Conservation (phyloP, 768 basidiomycete genomes). For the Collybiopsis luxurians region DNA sequence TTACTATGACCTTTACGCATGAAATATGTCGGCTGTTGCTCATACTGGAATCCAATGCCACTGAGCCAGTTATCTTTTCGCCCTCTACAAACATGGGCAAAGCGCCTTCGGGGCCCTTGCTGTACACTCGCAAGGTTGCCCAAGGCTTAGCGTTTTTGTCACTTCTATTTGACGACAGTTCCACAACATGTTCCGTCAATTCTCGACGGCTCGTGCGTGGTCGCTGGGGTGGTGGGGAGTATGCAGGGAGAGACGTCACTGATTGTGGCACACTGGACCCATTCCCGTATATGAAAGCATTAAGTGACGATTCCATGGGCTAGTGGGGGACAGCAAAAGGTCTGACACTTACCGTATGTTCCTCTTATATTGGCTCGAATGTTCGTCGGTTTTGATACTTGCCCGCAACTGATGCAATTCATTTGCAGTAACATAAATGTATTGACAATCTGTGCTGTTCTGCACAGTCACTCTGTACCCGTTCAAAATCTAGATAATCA, state of each 20-base stretch:
- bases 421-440: not conserved
- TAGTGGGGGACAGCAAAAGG: not conserved
- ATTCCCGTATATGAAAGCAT: not conserved
- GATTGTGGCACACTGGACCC: not conserved
- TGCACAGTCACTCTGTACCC: not conserved
- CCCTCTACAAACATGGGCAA: slow-evolving; percentile 35
- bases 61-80: slow-evolving; percentile 29
- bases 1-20: slow-evolving; percentile 46
- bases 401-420: not conserved
- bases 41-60: slow-evolving; percentile 25
- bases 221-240: not conserved
- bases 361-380: not conserved
- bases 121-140: slow-evolving; percentile 45
- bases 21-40: slow-evolving; percentile 43
- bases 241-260: slow-evolving; percentile 4
- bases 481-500: not conserved
- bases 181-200: slow-evolving; percentile 1
- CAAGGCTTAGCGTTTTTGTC: slow-evolving; percentile 21
- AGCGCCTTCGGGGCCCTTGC: slow-evolving; percentile 36
- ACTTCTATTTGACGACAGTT: not conserved
- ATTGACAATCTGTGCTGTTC: no score
- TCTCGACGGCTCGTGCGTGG: not conserved
- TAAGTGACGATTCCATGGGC: not conserved
- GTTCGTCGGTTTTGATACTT: not conserved
- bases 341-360: not conserved